Base-by-base conservation (phyloP, 306 rosid genomes). In the Ziziphus jujuba region DNA sequence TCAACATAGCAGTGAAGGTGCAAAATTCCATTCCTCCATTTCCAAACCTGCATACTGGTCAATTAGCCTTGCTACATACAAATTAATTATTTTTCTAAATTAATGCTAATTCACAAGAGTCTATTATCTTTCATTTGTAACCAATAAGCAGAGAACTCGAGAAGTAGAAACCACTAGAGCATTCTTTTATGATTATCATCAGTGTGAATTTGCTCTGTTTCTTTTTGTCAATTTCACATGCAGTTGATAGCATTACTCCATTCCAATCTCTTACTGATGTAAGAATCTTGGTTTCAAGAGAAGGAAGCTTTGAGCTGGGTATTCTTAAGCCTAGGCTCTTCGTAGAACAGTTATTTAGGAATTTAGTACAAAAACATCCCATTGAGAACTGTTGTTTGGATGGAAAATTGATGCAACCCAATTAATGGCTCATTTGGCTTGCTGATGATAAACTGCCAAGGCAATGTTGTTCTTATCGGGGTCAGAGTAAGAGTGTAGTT, bases 361-460 rank as follows among this genome's bases (percentile, higher is more conserved):
- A 70, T 70, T 31, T 70, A 67, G 74, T 70, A 59, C 59, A 59
- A 59, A 24, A 70, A 47, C 19, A 62, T 71, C 51, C 7, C 69
- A 5, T 52, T 35, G 12, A 23, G 6, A 2, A 61, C 69, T 0
- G 59, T 71, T 2, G 70, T 54, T 33, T 71, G 75, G 75, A 70
- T 63, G 9, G 77, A 70, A 24, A 73, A 73, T 40, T 15, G 72
- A 17, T 38, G 56, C 20, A 56, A 28, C 6, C 71, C 77, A 10
- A 43, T 72, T 6, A 56, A 43, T 13, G 71, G 49, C 8, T 56
- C 66, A 0, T 56, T 71, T 6, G 65, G 71, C 43, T 2, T 56
- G n/a, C 28, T 72, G 43, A 48, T 17, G 15, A 47, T 72, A 38
- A 56, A 36, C n/a, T 9, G 5, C 20, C 19, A 36, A 13, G 71